These are phyloP conservation scores for Lagerstroemia speciosa DNA, from an alignment of 345 rosid genomes.

Conservation along the genomic window DNA sequence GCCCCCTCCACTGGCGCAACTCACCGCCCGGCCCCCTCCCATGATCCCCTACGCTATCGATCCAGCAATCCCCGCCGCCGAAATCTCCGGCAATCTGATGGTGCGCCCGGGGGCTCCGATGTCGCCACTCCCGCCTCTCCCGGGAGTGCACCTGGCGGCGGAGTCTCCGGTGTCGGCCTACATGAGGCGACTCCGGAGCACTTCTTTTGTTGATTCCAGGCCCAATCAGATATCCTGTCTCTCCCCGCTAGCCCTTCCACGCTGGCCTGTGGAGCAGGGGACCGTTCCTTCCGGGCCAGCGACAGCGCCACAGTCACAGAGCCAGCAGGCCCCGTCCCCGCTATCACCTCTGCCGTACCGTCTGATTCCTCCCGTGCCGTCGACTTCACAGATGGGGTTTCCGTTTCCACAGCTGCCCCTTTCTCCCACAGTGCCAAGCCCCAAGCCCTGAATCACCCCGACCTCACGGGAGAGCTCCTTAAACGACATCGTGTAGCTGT, in stretches of 20 bases:
- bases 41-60: neutral
- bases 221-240: conserved; percentile 49
- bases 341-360: conserved; percentile 44
- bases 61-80: neutral
- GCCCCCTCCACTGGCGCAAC: conserved; percentile 7
- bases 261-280: conserved; percentile 31
- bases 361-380: conserved; percentile 49
- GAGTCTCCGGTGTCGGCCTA: conserved; percentile 37
- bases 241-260: conserved; percentile 52
- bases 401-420: conserved; percentile 55
- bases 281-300: conserved; percentile 12
- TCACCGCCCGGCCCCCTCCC: conserved; percentile 2
- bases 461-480: too few relatives aligned
- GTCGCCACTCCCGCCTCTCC: conserved; percentile 29
- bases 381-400: conserved; percentile 40
- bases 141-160: conserved; percentile 26
- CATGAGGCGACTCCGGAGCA: conserved; percentile 58
- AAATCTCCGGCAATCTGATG: conserved; percentile 3
- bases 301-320: neutral
- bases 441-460: conserved; percentile 20
- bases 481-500: neutral
- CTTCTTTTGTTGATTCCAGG: conserved; percentile 35
- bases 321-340: neutral
- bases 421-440: conserved; percentile 65
- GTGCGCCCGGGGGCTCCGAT: conserved; percentile 14